Conservation (phyloP, 2,329 filamentous ascomycete species). For the Fusarium sp. region DNA sequence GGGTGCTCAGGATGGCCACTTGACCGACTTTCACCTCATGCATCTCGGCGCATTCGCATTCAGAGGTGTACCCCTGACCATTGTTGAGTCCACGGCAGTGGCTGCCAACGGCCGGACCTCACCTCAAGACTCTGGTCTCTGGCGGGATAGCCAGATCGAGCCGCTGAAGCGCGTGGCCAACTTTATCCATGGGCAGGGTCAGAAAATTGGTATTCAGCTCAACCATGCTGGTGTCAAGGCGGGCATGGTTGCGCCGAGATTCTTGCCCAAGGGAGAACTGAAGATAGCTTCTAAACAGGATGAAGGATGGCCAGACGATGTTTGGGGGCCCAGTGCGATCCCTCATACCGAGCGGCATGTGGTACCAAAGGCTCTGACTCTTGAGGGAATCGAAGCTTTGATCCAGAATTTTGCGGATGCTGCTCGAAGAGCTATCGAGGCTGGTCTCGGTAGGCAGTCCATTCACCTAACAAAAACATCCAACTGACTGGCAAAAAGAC, state of each 20-base stretch:
- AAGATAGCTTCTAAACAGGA: neutral
- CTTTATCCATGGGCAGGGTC: conserved; percentile 81
- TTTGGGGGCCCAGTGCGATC: neutral
- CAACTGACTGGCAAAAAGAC: neutral
- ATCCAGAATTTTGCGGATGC: neutral
- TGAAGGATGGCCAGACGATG: neutral
- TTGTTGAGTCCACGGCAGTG: conserved; percentile 83
- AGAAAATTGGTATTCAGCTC: conserved; percentile 82
- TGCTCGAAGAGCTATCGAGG: neutral
- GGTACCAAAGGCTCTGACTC: neutral
- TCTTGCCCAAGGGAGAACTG: neutral
- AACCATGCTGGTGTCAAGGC: conserved; percentile 81
- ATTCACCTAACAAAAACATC: too few relatives aligned
- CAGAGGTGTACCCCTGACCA: conserved; percentile 78
- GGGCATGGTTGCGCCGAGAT: conserved; percentile 44
- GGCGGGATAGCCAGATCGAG: conserved; percentile 84
- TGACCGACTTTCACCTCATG: conserved; percentile 83
- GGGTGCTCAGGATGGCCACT: conserved; percentile 70
- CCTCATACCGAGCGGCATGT: neutral
- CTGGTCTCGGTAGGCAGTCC: neutral
- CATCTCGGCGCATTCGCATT: conserved; percentile 83
- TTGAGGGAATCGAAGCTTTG: neutral
- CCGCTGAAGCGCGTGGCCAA: conserved; percentile 77
- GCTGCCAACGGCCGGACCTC: conserved; percentile 82
- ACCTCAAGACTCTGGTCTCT: conserved; percentile 81